Evolutionary conservation across 73 alveolate genomes (phyloP), one percentile per base, ranked within the genome.

Genomic region (Tetrahymena borealis): DNA sequence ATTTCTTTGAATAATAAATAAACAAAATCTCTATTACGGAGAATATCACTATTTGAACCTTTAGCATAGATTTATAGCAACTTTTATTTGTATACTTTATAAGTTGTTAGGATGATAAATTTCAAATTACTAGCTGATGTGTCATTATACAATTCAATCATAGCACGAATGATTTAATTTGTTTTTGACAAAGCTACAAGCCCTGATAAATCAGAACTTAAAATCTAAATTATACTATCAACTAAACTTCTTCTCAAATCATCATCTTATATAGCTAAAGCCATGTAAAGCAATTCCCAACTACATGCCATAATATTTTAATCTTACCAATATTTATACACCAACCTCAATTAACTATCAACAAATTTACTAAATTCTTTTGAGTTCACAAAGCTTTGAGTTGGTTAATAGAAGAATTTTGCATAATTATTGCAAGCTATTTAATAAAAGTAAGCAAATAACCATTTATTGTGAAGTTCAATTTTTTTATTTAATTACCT

Each of bases 231-330:
- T 0, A 93, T 93, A 13, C 93, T 79, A 24, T 93, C 95, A 38
- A 93, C 90, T 18, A 93, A 90, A 79, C 43, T 92, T 85, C 95
- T 93, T 93, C 93, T 93, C 41, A 78, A 32, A 93, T 93, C 95
- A 32, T 79, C 93, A 39, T 39, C 40, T 39, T 93, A 33, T 2
- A 85, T 40, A 78, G 90, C 90, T 16, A 93, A 18, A n/a, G 93
- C 95, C 40, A 93, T 33, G 41, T 93, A 93, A 79, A 93, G 91
- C 24, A 93, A 93, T 79, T 93, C 95, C 95, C 95, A 93, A 39
- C 93, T 92, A 31, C 93, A 93, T 24, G 95, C 95, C 78, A 91
- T 92, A 39, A 93, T 93, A 90, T 93, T 93, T 33, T 93, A 77
- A 33, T 93, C 95, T 20, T 78, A 77, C 95, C 95, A 93, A 40